These are phyloP conservation scores for Microstroma glucosiphilum DNA, from an alignment of 1,284 basidiomycete genomes.

Conservation along the genomic window DNA sequence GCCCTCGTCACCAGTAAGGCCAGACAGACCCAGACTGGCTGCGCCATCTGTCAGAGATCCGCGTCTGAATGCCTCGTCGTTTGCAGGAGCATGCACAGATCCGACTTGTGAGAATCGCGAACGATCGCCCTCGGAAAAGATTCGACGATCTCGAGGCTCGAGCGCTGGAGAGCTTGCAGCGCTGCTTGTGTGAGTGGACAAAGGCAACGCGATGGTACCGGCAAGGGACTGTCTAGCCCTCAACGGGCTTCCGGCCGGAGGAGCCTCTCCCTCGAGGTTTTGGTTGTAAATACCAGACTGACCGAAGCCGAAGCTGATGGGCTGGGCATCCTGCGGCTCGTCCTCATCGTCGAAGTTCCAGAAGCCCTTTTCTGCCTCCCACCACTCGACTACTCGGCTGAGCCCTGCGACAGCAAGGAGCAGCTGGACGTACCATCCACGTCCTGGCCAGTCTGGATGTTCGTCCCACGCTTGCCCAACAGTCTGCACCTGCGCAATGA, in stretches of 20 bases:
- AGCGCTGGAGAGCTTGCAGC: constrained; percentile 36
- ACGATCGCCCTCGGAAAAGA: constrained; percentile 14
- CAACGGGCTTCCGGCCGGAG: constrained; percentile 11
- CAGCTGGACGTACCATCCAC: constrained; percentile 93
- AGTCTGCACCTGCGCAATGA: constrained; percentile 81
- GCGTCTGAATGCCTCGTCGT: no score
- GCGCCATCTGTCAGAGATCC: no score
- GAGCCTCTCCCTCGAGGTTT: constrained; percentile 13
- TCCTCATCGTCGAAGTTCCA: constrained; percentile 95
- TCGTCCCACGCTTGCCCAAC: constrained; percentile 95
- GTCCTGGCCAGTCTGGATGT: constrained; percentile 93
- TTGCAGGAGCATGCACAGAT: no score
- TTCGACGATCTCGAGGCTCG: constrained; percentile 14
- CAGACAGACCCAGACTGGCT: no score
- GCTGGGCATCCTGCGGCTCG: constrained; percentile 57
- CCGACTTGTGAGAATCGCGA: constrained; percentile 8
- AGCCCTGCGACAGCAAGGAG: constrained; percentile 87
- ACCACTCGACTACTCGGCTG: constrained; percentile 96
- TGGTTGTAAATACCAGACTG: constrained; percentile 16
- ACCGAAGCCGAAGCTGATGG: constrained; percentile 35
- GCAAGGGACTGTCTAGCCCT: constrained; percentile 3
- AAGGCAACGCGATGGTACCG: constrained; percentile 1
- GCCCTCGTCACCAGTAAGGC: neutral
- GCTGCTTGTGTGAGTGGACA: constrained; percentile 19
- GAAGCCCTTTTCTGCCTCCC: constrained; percentile 99